These are phyloP conservation scores for Bipolaris bicolor DNA, from an alignment of 2,329 filamentous ascomycete genomes.

Conservation along the genomic window DNA sequence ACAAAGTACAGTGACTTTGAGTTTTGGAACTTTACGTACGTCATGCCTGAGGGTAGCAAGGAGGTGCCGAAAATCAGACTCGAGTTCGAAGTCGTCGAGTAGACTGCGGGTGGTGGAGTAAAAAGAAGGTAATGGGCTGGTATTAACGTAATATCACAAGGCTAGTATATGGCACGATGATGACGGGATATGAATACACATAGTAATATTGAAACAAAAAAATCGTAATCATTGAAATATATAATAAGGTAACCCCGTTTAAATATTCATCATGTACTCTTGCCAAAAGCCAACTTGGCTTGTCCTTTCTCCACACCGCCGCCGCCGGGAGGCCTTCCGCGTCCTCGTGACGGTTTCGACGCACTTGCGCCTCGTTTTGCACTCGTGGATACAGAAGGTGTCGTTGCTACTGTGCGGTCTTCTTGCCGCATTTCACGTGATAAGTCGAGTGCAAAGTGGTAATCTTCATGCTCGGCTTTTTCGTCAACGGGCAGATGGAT, in stretches of 20 bases:
- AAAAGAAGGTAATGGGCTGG: background rate
- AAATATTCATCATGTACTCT: constrained; percentile 13
- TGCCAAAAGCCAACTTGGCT: constrained; percentile 53
- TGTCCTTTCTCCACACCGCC: constrained; percentile 52
- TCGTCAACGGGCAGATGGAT: constrained; percentile 64
- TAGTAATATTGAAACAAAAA: background rate
- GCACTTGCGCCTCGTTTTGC: constrained; percentile 13
- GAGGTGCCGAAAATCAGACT: constrained; percentile 35
- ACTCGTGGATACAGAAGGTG: background rate
- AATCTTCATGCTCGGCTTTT: constrained; percentile 82
- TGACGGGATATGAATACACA: background rate
- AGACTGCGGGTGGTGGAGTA: background rate
- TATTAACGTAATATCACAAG: too few relatives aligned
- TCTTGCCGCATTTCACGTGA: constrained; percentile 62
- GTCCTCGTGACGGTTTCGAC: constrained; percentile 35
- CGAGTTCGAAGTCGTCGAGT: constrained; percentile 24
- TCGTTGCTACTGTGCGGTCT: constrained; percentile 26
- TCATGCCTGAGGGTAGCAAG: constrained; percentile 36
- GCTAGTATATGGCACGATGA: too few relatives aligned
- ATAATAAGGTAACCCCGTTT: background rate
- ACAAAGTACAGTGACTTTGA: constrained; percentile 42
- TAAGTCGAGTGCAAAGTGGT: constrained; percentile 91
- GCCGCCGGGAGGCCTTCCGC: constrained; percentile 47
- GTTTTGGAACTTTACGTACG: constrained; percentile 54
- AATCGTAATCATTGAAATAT: background rate